Evolutionary conservation across 73 alveolate species (phyloP), one percentile per base, ranked within the genome.

Genomic region (Stentor roeselii): DNA sequence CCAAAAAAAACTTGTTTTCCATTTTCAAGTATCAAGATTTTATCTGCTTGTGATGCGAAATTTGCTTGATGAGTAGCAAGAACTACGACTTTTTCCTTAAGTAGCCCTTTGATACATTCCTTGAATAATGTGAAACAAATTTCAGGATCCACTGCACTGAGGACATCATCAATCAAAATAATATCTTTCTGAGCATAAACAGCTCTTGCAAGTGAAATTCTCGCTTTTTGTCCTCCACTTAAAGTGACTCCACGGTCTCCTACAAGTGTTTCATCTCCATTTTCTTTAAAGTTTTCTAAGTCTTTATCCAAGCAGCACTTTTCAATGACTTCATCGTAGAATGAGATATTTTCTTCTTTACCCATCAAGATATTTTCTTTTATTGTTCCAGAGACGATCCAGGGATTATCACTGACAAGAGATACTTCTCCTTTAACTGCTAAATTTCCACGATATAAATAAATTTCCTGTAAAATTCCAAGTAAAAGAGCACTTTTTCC

Each of bases 151-250:
- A 93, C 89, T 37, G 96, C 91, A 4, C 91, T 89, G 27, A 92
- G 41, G 3, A 95, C 95, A 60, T 93, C 96, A 83, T 89, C 95
- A 61, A 89, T 87, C 3, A 93, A 83, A 59, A 61, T 89, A 3
- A 92, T 74, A 50, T 93, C 96, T 40, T 91, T 92, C 75, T 90
- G 78, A 39, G 96, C 86, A 78, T 96, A 94, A 76, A 95, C 61
- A 59, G 96, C 94, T 86, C 99, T 88, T 41, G 99, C 98, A 39
- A 96, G 90, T 1, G 95, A 60, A 27, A 95, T 87, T 83, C 98
- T 89, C 6, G 96, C 93, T 93, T 93, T 93, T 88, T 96, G 91
- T 3, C 99, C 98, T 0, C 98, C 96, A n/a, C 95, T 88, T n/a
- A 96, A 35, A 76, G 93, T 88, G 1, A 85, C 78, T 31, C 98